phyloP scores from a whole-genome alignment of 2,329 filamentous ascomycete genomes.

The Acrocalymma vagum region DNA sequence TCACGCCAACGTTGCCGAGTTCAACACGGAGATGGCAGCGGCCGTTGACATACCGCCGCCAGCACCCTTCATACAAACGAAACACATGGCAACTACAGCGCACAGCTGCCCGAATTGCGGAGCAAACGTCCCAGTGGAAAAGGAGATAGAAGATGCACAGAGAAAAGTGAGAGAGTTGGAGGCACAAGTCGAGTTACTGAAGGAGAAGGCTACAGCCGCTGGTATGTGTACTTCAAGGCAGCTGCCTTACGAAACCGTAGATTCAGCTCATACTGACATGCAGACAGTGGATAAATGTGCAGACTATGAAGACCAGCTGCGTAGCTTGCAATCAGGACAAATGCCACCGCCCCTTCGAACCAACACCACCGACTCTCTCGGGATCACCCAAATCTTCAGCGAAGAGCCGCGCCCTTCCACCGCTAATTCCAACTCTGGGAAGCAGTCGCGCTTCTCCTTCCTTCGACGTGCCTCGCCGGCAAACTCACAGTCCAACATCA shows the following conservation, averaged over 20 bases:
- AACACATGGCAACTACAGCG: conserved; percentile 23
- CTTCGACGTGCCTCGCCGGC: conserved; percentile 47
- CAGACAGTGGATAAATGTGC: conserved; percentile 66
- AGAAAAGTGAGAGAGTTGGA: conserved; percentile 65
- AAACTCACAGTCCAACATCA: conserved; percentile 17
- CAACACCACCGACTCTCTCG: conserved; percentile 29
- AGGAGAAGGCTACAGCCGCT: conserved; percentile 72
- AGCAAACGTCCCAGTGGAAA: conserved; percentile 21
- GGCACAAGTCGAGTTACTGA: conserved; percentile 73
- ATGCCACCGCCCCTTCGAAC: conserved; percentile 22
- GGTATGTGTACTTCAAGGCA: conserved; percentile 50
- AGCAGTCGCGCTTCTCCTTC: conserved; percentile 53
- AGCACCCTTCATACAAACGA: conserved; percentile 26
- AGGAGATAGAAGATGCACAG: conserved; percentile 27
- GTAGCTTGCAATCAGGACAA: conserved; percentile 53
- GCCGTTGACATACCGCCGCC: conserved; percentile 22
- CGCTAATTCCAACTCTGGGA: conserved; percentile 34
- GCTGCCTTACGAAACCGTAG: conserved; percentile 6
- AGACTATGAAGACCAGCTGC: conserved; percentile 82
- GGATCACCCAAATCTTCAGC: conserved; percentile 27
- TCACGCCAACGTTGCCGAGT: too few relatives aligned
- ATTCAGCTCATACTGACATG: conserved; percentile 8
- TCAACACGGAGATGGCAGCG: too few relatives aligned
- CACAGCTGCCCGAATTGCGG: conserved; percentile 46
- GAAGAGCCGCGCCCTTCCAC: conserved; percentile 39